Conservation (phyloP, 148 eudicot species). For the Camellia sinensis region DNA sequence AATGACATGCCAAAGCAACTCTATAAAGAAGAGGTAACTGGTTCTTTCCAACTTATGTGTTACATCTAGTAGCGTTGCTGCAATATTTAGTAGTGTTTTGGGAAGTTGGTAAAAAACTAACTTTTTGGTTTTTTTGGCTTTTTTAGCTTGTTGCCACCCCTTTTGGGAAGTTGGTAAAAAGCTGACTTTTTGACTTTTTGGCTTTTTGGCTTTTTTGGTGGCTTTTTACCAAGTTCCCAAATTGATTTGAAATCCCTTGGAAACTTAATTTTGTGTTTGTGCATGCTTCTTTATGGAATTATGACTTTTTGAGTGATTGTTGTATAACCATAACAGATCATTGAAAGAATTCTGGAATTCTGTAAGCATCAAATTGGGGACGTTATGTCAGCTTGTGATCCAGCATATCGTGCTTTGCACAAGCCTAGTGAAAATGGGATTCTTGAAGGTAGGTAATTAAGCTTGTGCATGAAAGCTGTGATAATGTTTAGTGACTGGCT, state of each 20-base stretch:
- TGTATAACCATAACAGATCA: conserved; percentile 46
- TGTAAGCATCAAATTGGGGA: conserved; percentile 80
- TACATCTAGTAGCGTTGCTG: background rate
- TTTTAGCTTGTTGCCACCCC: too few relatives aligned
- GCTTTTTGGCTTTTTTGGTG: too few relatives aligned
- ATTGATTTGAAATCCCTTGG: background rate
- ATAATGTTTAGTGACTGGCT: background rate
- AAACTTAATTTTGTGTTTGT: background rate
- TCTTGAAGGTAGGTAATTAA: conserved; percentile 56
- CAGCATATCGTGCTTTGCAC: conserved; percentile 87
- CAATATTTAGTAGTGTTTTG: background rate
- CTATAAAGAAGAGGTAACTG: conserved; percentile 84
- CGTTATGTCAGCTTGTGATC: conserved; percentile 79
- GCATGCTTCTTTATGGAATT: background rate
- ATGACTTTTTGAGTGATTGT: conserved; percentile 13
- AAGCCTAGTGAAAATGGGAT: conserved; percentile 62
- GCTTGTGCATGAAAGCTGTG: conserved; percentile 5
- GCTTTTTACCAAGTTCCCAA: too few relatives aligned
- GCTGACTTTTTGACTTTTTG: too few relatives aligned
- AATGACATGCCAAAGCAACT: conserved; percentile 86
- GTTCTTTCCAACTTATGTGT: conserved; percentile 3
- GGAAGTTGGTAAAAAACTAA: too few relatives aligned
- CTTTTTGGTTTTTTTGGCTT: too few relatives aligned
- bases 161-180: too few relatives aligned
- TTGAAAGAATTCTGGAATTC: conserved; percentile 95